These are phyloP conservation scores for Stagonosporopsis chrysanthemi DNA, from an alignment of 2,329 filamentous ascomycete species.

Conservation along the genomic window DNA sequence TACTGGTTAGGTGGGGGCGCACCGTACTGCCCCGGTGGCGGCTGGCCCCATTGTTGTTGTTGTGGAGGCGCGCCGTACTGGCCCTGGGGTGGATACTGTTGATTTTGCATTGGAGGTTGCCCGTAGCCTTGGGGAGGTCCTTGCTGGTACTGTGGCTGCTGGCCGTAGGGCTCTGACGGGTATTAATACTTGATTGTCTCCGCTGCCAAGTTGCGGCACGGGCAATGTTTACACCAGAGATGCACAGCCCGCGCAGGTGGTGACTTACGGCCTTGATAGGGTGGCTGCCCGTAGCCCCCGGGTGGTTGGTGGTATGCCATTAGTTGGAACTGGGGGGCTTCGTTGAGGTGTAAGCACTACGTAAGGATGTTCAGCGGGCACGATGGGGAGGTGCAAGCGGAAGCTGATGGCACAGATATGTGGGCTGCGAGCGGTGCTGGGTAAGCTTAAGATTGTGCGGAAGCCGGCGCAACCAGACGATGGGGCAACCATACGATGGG, in stretches of 20 bases:
- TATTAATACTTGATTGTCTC: constrained; percentile 30
- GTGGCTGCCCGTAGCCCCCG: constrained; percentile 37
- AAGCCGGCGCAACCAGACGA: constrained; percentile 3
- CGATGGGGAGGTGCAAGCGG: background rate
- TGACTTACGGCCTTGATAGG: constrained; percentile 43
- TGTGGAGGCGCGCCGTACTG: constrained; percentile 49
- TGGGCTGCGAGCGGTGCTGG: constrained; percentile 1
- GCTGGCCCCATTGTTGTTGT: constrained; percentile 39
- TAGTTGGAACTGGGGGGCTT: background rate
- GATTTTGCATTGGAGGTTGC: constrained; percentile 46
- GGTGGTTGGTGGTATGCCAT: constrained; percentile 37
- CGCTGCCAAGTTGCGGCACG: constrained; percentile 22
- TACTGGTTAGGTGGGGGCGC: constrained; percentile 45
- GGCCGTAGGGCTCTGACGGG: constrained; percentile 30
- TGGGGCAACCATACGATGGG: background rate
- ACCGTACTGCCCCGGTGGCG: constrained; percentile 41
- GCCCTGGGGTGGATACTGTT: constrained; percentile 34
- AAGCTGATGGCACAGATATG: constrained; percentile 2
- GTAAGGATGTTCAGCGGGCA: background rate
- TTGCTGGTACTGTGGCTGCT: constrained; percentile 37
- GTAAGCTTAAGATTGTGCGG: constrained; percentile 1
- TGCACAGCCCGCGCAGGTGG: constrained; percentile 17
- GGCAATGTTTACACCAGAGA: background rate
- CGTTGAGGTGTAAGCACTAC: constrained; percentile 15
- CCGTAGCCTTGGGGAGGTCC: constrained; percentile 31